Evolutionary conservation across 2,329 filamentous ascomycete species (phyloP).

Genomic region (Microsporum canis): DNA sequence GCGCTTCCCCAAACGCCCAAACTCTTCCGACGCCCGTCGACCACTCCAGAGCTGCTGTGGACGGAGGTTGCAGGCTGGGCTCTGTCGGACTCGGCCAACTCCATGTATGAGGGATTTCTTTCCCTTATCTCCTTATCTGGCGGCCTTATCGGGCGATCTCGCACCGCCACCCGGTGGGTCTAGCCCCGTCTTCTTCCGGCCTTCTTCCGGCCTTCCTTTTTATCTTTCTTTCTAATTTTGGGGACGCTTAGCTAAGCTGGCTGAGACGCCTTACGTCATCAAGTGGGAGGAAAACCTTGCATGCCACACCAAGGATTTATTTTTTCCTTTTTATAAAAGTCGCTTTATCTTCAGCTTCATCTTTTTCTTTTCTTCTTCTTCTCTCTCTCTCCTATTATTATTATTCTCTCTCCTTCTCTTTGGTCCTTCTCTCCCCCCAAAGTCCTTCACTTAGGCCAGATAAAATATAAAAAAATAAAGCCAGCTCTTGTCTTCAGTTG

Average conservation of each 20-base stretch:
- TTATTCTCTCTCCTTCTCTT: neutral
- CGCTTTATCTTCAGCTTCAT: neutral
- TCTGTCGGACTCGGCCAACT: too few relatives aligned
- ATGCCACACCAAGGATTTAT: neutral
- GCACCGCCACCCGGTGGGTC: neutral
- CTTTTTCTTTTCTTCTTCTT: neutral
- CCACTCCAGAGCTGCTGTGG: too few relatives aligned
- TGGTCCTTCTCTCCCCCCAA: neutral
- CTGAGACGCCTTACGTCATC: conserved; percentile 1
- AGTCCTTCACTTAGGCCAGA: too few relatives aligned
- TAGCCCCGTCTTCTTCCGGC: neutral
- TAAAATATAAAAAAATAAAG: too few relatives aligned
- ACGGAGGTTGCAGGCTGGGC: too few relatives aligned
- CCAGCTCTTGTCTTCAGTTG: neutral
- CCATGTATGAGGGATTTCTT: neutral
- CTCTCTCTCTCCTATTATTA: neutral
- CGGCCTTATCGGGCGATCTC: neutral
- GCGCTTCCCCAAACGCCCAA: neutral
- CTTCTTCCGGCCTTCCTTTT: neutral
- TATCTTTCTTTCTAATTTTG: neutral
- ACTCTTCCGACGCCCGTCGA: too few relatives aligned
- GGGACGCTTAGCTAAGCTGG: neutral
- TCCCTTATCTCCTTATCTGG: neutral
- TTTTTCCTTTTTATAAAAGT: neutral
- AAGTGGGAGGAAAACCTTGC: neutral